Percentiles rank a stretch among this genome's conserved stretches.
phyloP scores from a whole-genome alignment of 495 filamentous ascomycete genomes.

The Glarea lozoyensis region DNA sequence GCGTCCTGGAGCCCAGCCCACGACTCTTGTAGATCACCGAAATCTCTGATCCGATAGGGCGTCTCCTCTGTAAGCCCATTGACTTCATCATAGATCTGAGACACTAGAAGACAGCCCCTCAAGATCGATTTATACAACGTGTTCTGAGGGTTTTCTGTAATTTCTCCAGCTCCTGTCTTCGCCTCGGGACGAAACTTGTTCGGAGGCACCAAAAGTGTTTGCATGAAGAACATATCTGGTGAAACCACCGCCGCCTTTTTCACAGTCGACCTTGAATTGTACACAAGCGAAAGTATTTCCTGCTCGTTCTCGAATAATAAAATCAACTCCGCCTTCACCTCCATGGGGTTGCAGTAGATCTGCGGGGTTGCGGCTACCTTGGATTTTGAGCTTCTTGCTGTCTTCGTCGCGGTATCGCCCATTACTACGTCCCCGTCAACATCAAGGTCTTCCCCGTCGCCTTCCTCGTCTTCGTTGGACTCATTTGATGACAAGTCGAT shows the following conservation, averaged over 20 bases:
- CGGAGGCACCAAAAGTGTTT: constrained; percentile 75
- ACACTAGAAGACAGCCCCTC: constrained; percentile 56
- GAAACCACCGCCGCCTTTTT: constrained; percentile 41
- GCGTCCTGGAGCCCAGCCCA: constrained; percentile 78
- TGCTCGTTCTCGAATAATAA: constrained; percentile 81
- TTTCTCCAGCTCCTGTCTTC: constrained; percentile 62
- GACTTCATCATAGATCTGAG: constrained; percentile 64
- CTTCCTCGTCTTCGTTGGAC: constrained; percentile 33
- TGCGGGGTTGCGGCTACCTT: constrained; percentile 33
- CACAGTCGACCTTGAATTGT: constrained; percentile 56
- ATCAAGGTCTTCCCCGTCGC: constrained; percentile 37
- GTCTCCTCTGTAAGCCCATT: constrained; percentile 27
- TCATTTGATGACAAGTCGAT: constrained; percentile 42
- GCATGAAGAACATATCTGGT: constrained; percentile 90
- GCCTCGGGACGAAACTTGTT: constrained; percentile 89
- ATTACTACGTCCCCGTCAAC: constrained; percentile 45
- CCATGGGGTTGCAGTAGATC: constrained; percentile 61
- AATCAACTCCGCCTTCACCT: constrained; percentile 65
- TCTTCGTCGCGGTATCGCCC: constrained; percentile 28
- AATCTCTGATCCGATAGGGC: constrained; percentile 33
- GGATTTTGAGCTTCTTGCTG: constrained; percentile 18
- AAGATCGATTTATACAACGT: constrained; percentile 73
- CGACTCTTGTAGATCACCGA: constrained; percentile 56
- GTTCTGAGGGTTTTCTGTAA: constrained; percentile 83
- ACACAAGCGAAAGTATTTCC: constrained; percentile 73